Base-by-base conservation (phyloP, 2,329 filamentous ascomycete species). In the Tolypocladium ophioglossoides region DNA sequence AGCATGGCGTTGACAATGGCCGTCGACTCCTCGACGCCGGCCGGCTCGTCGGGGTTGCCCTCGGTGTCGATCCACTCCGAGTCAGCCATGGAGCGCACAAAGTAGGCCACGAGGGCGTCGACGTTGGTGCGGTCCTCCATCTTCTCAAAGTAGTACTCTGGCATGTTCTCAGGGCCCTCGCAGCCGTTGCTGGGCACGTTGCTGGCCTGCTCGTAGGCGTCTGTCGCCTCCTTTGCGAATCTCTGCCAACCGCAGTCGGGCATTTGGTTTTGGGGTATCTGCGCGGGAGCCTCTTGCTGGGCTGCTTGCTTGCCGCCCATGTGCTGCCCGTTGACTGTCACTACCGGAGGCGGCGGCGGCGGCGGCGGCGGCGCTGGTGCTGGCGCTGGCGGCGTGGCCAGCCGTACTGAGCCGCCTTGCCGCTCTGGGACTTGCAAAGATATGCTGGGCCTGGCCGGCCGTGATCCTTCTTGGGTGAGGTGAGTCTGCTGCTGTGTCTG, bases 361-460 rank as follows among this genome's bases (percentile, higher is more conserved):
- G 72, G 67, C 18, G 72, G 68, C 7, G 57, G 59, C 18, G 58
- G 56, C 27, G 60, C 3, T 6, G 27, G 78, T 1, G 72, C 70
- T 9, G 76, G 76, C 37, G 78, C 44, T 4, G 44, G 78, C 8
- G 52, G 78, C 10, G 84, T 87, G 27, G 84, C 83, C 16, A 87
- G 71, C 55, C 82, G 74, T 0, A 87, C 81, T 3, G 79, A 75
- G 1, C 82, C 82, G 1, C 82, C 75, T 20, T 77, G 71, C 55
- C 84, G 77, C 59, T 83, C 76, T 0, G 72, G 71, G 3, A 73
- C 70, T 39, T 72, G 70, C 6, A 74, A 61, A 37, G 72, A 72
- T 55, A 73, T 73, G 55, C 62, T 71, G 4, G 71, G 72, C 18
- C 70, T 63, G 14, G 62, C 56, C 44, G 69, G 66, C 40, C 70